Evolutionary conservation across 2,329 filamentous ascomycete species (phyloP).

Genomic region (Phyllosticta citrichinensis): DNA sequence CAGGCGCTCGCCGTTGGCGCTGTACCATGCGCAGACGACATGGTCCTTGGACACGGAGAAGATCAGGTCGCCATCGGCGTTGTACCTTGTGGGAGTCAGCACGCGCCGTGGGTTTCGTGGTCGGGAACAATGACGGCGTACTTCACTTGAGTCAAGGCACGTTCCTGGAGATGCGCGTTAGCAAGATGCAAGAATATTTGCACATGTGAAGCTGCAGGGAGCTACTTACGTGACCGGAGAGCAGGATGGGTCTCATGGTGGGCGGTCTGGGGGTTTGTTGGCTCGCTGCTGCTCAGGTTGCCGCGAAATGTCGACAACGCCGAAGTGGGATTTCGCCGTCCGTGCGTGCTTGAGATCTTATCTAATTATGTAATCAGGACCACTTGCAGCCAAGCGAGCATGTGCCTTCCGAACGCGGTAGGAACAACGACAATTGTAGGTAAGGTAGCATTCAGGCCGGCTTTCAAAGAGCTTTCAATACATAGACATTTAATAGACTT

Average conservation of each 20-base stretch:
- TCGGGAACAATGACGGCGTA: conserved; percentile 31
- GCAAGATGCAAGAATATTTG: conserved; percentile 12
- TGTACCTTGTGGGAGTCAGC: conserved; percentile 11
- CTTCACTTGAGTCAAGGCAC: conserved; percentile 90
- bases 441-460: neutral
- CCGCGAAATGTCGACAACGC: conserved; percentile 8
- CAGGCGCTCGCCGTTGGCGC: conserved; percentile 94
- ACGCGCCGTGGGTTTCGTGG: neutral
- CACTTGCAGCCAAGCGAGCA: neutral
- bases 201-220: neutral
- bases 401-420: neutral
- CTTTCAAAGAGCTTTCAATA: neutral
- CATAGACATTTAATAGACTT: neutral
- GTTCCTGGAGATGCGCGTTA: conserved; percentile 48
- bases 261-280: conserved; percentile 10
- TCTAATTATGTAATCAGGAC: neutral
- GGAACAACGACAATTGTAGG: no score
- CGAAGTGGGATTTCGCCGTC: conserved; percentile 11
- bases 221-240: conserved; percentile 71
- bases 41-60: conserved; percentile 96
- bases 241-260: conserved; percentile 86
- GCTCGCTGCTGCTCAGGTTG: conserved; percentile 1
- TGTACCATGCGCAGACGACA: conserved; percentile 92
- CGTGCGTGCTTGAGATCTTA: conserved; percentile 1
- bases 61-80: conserved; percentile 84